Evolutionary conservation across 2,329 filamentous ascomycete species (phyloP).

Genomic region (Coniochaeta ligniaria): DNA sequence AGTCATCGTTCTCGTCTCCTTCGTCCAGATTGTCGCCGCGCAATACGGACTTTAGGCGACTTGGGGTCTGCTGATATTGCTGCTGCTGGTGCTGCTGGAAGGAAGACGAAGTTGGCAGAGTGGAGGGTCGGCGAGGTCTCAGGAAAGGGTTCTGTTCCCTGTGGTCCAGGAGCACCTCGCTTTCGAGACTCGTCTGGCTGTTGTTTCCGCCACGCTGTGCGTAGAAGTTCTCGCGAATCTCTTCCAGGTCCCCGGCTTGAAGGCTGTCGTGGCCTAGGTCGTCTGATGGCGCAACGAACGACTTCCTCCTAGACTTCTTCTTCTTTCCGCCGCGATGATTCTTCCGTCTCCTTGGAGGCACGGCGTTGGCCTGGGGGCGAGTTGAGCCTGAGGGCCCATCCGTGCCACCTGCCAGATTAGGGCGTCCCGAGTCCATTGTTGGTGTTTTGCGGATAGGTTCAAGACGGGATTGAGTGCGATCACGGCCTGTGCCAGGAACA

Average conservation of each 20-base stretch:
- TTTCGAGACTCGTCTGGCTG: slow-evolving; percentile 84
- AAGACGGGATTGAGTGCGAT: background rate
- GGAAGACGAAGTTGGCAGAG: slow-evolving; percentile 27
- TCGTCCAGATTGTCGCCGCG: slow-evolving; percentile 37
- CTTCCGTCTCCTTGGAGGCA: slow-evolving; percentile 50
- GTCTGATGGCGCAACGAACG: slow-evolving; percentile 62
- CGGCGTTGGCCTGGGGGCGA: slow-evolving; percentile 54
- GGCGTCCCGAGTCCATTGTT: background rate
- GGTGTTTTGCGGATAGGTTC: background rate
- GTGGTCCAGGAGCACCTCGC: slow-evolving; percentile 81
- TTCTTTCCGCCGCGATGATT: slow-evolving; percentile 65
- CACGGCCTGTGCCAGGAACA: too few species aligned
- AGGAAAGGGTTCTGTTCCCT: slow-evolving; percentile 56
- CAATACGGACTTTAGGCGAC: slow-evolving; percentile 18
- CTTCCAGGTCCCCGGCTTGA: slow-evolving; percentile 25
- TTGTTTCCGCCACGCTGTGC: slow-evolving; percentile 46
- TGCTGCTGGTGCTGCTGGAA: slow-evolving; percentile 28
- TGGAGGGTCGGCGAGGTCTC: slow-evolving; percentile 56
- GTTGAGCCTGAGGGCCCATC: background rate
- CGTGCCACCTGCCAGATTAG: background rate
- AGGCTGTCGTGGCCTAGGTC: slow-evolving; percentile 32
- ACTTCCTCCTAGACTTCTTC: slow-evolving; percentile 62
- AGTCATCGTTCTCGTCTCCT: slow-evolving; percentile 33
- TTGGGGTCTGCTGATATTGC: slow-evolving; percentile 11
- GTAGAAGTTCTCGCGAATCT: slow-evolving; percentile 37